Evolutionary conservation across 805 yeast species (phyloP).

Genomic region (Barnettozyma vustinii): DNA sequence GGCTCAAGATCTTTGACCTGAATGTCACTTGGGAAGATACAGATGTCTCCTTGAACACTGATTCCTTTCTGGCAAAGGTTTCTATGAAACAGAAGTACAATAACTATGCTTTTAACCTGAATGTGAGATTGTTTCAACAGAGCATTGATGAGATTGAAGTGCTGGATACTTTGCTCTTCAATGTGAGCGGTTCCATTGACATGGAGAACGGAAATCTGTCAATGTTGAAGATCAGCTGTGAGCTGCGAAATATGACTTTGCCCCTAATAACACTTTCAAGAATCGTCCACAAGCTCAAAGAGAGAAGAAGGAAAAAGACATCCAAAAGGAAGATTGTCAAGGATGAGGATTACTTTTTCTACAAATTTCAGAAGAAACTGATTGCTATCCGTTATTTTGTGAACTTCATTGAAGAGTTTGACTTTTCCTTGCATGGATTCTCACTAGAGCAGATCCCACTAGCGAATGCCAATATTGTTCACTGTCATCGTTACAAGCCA

Average conservation of each 20-base stretch:
- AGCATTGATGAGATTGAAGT: conserved; percentile 16
- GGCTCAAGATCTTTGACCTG: conserved; percentile 15
- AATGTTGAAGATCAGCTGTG: conserved; percentile 12
- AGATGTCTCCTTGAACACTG: conserved; percentile 11
- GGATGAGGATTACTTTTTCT: conserved; percentile 12
- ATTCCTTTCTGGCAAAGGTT: conserved; percentile 12
- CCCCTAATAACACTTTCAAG: conserved; percentile 13
- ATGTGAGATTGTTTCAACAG: conserved; percentile 15
- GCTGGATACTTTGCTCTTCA: conserved; percentile 18
- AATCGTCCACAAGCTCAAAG: conserved; percentile 4
- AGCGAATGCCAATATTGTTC: conserved; percentile 13
- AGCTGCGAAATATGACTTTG: conserved; percentile 15
- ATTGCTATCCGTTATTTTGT: conserved; percentile 11
- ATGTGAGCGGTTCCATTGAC: conserved; percentile 15
- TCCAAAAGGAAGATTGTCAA: neutral
- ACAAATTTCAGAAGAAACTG: conserved; percentile 11
- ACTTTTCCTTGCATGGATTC: conserved; percentile 16
- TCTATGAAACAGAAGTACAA: conserved; percentile 8
- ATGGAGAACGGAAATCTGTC: conserved; percentile 18
- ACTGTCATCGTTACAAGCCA: conserved; percentile 21
- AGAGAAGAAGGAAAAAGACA: neutral
- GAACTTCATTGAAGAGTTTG: conserved; percentile 14
- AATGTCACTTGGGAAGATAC: conserved; percentile 11
- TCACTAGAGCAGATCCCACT: conserved; percentile 20
- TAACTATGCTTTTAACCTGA: conserved; percentile 8